Evolutionary conservation across 805 yeast genomes (phyloP), one percentile per base, ranked within the genome.

Genomic region (Teunomyces atbi): DNA sequence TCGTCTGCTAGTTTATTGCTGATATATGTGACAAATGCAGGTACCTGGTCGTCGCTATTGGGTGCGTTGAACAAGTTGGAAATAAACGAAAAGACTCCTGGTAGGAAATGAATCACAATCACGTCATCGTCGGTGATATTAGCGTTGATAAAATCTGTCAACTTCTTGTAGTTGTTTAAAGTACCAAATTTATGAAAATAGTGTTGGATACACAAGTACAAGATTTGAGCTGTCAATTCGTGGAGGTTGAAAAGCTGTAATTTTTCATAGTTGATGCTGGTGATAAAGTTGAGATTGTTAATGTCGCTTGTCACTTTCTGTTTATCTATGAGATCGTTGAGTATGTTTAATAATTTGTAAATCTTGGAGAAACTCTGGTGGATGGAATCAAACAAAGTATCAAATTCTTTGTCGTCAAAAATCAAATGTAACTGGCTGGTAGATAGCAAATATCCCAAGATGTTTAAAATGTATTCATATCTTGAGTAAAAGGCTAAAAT

Each of bases 401-500:
- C 45, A n/a, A 16, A 18, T 13, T 46, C 43, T 15, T 30, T 33
- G 11, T 38, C 26, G 3, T 54, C 48, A 5, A 65, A 48, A 38
- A 76, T 28, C 53, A 47, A 39, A 27, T 61, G 48, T 26, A 66
- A 41, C 43, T 54, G 57, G 8, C 54, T 46, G 20, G 57, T 52
- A 8, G 64, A 45, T 11, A 64, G 49, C 36, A 66, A 52, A 48
- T 46, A 65, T 15, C 69, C 71, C 32, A 80, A 72, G 19, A 86
- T 82, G 53, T 86, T 88, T 35, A 92, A 64, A n/a, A 91, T 81
- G 51, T 80, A 85, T 55, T 82, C 85, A 44, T 84, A 76, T 55
- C 97, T 77, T 44, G 79, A 68, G 57, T 82, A 87, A 61, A 79
- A 89, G 7, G 81, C 74, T 5, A 86, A 77, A 48, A 82, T 77